phyloP scores from a whole-genome alignment of 2,329 filamentous ascomycete genomes.

The Colletotrichum camelliae region DNA sequence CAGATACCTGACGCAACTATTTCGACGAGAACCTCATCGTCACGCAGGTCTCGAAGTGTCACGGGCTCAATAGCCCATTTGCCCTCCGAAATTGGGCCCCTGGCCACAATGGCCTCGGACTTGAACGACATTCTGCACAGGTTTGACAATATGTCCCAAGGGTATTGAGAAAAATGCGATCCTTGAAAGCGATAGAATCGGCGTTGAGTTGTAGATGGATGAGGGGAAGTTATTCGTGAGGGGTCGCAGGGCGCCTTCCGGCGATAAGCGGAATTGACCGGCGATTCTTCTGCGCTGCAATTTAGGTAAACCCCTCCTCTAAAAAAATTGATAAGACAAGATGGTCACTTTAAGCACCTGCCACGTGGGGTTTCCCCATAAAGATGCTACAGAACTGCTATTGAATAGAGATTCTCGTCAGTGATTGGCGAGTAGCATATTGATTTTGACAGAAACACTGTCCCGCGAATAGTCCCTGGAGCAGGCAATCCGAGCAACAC shows the following conservation, averaged over 20 bases:
- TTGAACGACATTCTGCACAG: conserved; percentile 25
- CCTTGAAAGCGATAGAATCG: background rate
- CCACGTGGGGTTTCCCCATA: background rate
- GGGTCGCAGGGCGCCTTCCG: background rate
- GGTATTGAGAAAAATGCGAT: background rate
- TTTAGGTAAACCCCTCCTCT: background rate
- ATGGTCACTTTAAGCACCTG: background rate
- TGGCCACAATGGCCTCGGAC: conserved; percentile 33
- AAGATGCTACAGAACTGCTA: background rate
- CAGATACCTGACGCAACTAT: conserved; percentile 60
- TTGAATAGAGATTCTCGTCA: background rate
- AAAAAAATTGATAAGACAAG: background rate
- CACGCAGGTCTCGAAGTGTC: conserved; percentile 26
- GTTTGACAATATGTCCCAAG: background rate
- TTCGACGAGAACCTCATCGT: conserved; percentile 56
- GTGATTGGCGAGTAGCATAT: background rate
- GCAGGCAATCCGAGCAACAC: fast-evolving
- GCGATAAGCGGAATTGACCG: background rate
- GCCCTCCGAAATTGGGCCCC: conserved; percentile 34
- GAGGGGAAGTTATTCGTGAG: background rate
- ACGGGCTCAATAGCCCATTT: conserved; percentile 37
- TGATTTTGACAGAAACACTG: background rate
- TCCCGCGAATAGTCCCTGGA: fast-evolving
- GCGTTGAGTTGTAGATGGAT: background rate
- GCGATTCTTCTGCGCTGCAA: background rate